A percentile compares a stretch with the other conserved stretches of the same genome.
These are phyloP conservation scores for Alternaria gansuensis DNA, from an alignment of 2,329 filamentous ascomycete species.

Conservation along the genomic window DNA sequence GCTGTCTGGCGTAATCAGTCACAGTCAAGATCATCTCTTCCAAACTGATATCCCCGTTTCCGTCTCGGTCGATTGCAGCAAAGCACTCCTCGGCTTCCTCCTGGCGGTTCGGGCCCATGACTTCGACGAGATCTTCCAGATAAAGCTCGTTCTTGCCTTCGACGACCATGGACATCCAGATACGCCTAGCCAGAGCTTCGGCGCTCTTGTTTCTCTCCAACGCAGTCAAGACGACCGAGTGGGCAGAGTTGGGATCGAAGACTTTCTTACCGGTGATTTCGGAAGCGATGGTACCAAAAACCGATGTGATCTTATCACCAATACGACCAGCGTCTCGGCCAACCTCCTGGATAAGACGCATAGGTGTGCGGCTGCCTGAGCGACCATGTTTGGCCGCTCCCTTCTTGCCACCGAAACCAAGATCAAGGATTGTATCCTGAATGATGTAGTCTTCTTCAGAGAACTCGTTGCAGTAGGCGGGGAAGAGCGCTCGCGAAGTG, in stretches of 20 bases:
- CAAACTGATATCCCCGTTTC: slow-evolving; percentile 91
- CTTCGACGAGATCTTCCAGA: slow-evolving; percentile 83
- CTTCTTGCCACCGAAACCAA: slow-evolving; percentile 68
- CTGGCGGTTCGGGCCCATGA: slow-evolving; percentile 78
- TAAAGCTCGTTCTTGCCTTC: slow-evolving; percentile 84
- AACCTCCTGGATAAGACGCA: slow-evolving; percentile 74
- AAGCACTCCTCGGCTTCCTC: slow-evolving; percentile 89
- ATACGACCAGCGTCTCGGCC: slow-evolving; percentile 76
- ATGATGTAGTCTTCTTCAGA: slow-evolving; percentile 91
- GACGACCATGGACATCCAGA: slow-evolving; percentile 98
- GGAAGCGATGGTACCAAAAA: slow-evolving; percentile 90
- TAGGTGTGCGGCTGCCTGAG: slow-evolving; percentile 75
- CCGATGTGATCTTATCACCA: slow-evolving; percentile 92
- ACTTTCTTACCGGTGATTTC: slow-evolving; percentile 96
- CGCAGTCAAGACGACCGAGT: slow-evolving; percentile 88
- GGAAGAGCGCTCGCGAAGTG: slow-evolving; percentile 86
- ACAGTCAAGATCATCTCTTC: slow-evolving; percentile 95
- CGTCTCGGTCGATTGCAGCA: slow-evolving; percentile 79
- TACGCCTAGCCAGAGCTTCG: slow-evolving; percentile 89
- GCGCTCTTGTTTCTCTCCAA: slow-evolving; percentile 84
- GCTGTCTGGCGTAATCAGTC: slow-evolving; percentile 81
- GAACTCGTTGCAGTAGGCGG: slow-evolving; percentile 91
- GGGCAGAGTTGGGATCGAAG: slow-evolving; percentile 89
- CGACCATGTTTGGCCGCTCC: slow-evolving; percentile 57
- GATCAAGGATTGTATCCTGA: slow-evolving; percentile 71